Conservation (phyloP, 176 grass and related monocot species). For the Lolium perenne region DNA sequence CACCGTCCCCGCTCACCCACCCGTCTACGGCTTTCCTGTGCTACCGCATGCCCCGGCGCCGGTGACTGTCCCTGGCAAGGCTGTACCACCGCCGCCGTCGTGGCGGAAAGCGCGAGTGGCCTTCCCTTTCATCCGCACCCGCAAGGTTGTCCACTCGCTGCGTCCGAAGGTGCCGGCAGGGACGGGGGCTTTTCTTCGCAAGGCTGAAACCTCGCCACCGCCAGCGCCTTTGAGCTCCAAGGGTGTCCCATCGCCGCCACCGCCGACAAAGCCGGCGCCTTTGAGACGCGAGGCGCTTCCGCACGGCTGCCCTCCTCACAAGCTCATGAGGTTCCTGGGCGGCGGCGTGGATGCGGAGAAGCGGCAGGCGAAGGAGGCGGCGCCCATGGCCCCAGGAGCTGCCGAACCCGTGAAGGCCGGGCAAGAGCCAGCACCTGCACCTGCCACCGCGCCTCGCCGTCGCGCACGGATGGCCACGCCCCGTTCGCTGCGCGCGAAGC, state of each 20-base stretch:
- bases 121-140: not conserved
- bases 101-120: not conserved
- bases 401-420: not conserved
- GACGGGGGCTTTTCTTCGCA: not conserved
- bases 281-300: not conserved
- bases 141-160: not conserved
- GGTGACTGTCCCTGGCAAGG: not conserved
- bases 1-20: not conserved
- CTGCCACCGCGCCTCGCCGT: not conserved
- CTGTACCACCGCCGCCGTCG: not conserved
- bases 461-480: not conserved
- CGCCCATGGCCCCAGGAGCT: not conserved
- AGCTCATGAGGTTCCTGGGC: conserved; percentile 6
- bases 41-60: not conserved
- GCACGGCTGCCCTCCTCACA: conserved; percentile 33
- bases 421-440: not conserved
- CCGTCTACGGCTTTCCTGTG: not conserved
- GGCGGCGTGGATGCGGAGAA: not conserved
- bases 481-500: not conserved
- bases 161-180: not conserved
- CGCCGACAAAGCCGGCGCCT: not conserved
- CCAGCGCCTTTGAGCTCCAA: not conserved
- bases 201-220: not conserved
- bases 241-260: not conserved
- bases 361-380: not conserved